Evolutionary conservation across 208 protist genomes (phyloP), one percentile per base, ranked within the genome.

Genomic region (Trypanosomatidae sp.): DNA sequence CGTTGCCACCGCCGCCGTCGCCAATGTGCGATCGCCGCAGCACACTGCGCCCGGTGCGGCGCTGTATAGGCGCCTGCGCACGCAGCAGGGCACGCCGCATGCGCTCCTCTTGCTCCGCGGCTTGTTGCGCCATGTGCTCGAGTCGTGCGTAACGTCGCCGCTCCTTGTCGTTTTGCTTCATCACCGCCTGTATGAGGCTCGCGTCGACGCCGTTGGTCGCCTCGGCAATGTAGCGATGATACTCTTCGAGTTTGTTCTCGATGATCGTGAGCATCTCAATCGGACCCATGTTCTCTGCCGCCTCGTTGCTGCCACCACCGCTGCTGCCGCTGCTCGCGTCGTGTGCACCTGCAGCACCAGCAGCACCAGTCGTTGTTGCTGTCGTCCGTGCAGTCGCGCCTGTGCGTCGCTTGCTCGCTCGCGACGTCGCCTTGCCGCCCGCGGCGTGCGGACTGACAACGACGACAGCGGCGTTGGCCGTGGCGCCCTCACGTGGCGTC

Each of bases 241-340:
- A 83, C 64, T 89, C 80, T 52, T 96, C 85, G 18, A 96, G 51
- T 49, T 94, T 94, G 47, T 77, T 91, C 46, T 96, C 88, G 46
- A 96, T 88, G 26, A 91, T 83, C 8, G 85, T 92, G 20, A 96
- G 76, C 79, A 96, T 90, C 44, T 88, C 81, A 8, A 96, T 65
- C 1, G 85, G 72, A 10, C 70, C 90, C 65, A 87, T 93, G 51
- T 74, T 85, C n/a, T 62, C 58, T 21, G 33, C 42, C 0, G 43
- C 48, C 49, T 39, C 55, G 28, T 2, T 52, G 53, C 22, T 56
- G 55, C 23, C 48, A 48, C 30, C 51, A 24, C 30, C 60, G 49
- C 8, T 33, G 28, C 32, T 26, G 16, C 1, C 39, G 35, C 24
- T 40, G 6, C 11, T 23, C 1, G 25, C 56, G 15, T 48, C 48